Base-by-base conservation (phyloP, 768 basidiomycete species). In the Tulasnella sp. region DNA sequence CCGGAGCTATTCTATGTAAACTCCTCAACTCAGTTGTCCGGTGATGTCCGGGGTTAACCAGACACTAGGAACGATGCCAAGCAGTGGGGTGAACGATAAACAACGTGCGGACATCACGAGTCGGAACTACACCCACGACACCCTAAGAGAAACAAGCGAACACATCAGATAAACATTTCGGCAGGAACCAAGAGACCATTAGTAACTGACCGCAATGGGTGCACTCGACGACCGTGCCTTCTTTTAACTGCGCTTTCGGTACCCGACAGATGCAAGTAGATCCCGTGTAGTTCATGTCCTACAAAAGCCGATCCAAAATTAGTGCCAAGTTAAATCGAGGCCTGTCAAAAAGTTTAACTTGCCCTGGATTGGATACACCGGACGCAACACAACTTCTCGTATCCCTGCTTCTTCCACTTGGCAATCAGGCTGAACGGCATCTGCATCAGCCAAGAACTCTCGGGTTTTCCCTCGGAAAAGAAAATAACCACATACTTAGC, bases 271-370 rank as follows among this genome's bases (percentile, higher is more conserved):
- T 93, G 85, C 98, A 99, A 42, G 98, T 98, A 31, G 96, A 97
- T 16, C 97, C 98, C 87, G 96, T 94, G 84, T 98, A 98, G 86
- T 98, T 99, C 97, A 98, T 98, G 85, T 98, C 98, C 96, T 97
- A 80, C 2, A 74, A 48, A 42, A n/a, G 24, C 19, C 27, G 19
- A 10, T 21, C 73, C 21, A 76, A 31, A 4, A 62, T 74, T 38
- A 74, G 73, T 38, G 31, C 18, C 72, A 38, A 38, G 24, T 18
- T 36, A n/a, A 27, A 24, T 73, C 27, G 36, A 10, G 9, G 39
- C 34, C 19, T 6, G 27, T 68, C 21, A 21, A 16, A 34, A 34
- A 68, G 18, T 36, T 34, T 14, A 52, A 83, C 87, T 74, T 82
- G 93, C 96, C 87, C 90, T 91, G 4, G 96, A 97, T 86, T 98